Base-by-base conservation (phyloP, 192 early-diverging fungal species). In the Rhizophlyctis rosea region DNA sequence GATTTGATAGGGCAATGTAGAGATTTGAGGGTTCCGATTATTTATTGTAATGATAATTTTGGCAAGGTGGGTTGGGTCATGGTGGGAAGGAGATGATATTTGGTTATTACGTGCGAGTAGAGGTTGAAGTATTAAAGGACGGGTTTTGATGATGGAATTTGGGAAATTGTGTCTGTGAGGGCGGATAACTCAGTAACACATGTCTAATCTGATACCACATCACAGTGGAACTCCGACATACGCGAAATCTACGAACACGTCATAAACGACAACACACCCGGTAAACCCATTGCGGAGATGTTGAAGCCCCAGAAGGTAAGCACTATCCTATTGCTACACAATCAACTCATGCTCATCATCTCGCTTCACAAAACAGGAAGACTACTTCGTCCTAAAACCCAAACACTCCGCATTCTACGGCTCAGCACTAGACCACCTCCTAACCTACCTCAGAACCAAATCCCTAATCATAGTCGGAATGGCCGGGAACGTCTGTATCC, bases 361-460 rank as follows among this genome's bases (percentile, higher is more conserved):
- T n/a, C n/a, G n/a, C n/a, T n/a, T n/a, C n/a, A n/a, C n/a, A n/a
- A 35, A 16, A 34, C 0, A 58, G 61, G 61, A 63, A n/a, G 61
- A 63, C 23, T 63, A 63, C 30, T 63, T 63, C 21, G 51, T 63
- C 2, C 11, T 63, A 1, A 63, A 63, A 23, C 61, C 61, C 11
- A 63, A 63, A 47, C 61, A 63, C 34, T 63, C 61, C 16, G 61
- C 61, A n/a, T 63, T 63, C 34, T 63, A 63, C 34, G 61, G 47
- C 18, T 56, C 61, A 23, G 61, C 61, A 2, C 51, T 63, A 11
- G 61, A 63, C 21, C 32, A 29, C 14, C 51, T 63, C 27, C 34
- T 63, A 29, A 54, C 51, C 13, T 63, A 55, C n/a, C n/a, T n/a
- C n/a, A n/a, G n/a, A n/a, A 33, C 54, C 25, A 63, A 63, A 32